Conservation (phyloP, 345 rosid genomes). For the Euphorbia peplus region DNA sequence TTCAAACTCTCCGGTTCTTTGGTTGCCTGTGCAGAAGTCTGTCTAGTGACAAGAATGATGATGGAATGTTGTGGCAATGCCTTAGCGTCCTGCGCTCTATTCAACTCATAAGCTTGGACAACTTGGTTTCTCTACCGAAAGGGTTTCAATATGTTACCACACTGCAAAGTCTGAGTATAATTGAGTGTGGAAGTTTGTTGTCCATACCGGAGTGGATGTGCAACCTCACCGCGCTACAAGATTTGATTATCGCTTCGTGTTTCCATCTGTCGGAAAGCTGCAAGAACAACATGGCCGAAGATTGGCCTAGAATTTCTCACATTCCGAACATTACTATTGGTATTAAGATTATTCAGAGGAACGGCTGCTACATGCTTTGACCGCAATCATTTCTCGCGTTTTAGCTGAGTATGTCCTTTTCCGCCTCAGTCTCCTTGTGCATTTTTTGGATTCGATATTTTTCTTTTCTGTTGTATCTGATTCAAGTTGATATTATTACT, state of each 20-base stretch:
- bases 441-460: too few relatives aligned
- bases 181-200: neutral
- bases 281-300: neutral
- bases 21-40: neutral
- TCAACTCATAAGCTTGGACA: neutral
- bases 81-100: slow-evolving; percentile 8
- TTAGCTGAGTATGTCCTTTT: too few relatives aligned
- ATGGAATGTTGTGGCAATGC: slow-evolving; percentile 3
- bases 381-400: too few relatives aligned
- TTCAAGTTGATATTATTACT: too few relatives aligned
- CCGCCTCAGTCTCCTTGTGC: too few relatives aligned
- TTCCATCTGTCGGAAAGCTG: neutral
- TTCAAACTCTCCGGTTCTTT: neutral
- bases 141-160: slow-evolving; percentile 11
- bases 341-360: neutral
- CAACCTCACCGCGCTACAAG: slow-evolving; percentile 7
- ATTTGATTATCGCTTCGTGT: neutral
- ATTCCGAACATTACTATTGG: neutral
- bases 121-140: slow-evolving; percentile 10
- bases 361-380: neutral
- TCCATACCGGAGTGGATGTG: slow-evolving; percentile 17
- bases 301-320: slow-evolving; percentile 18
- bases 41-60: neutral
- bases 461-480: too few relatives aligned
- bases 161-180: neutral